A percentile compares a stretch with the other conserved stretches of the same genome.
phyloP scores from a whole-genome alignment of 1,139 yeast genomes.

The Taphrina sp. region DNA sequence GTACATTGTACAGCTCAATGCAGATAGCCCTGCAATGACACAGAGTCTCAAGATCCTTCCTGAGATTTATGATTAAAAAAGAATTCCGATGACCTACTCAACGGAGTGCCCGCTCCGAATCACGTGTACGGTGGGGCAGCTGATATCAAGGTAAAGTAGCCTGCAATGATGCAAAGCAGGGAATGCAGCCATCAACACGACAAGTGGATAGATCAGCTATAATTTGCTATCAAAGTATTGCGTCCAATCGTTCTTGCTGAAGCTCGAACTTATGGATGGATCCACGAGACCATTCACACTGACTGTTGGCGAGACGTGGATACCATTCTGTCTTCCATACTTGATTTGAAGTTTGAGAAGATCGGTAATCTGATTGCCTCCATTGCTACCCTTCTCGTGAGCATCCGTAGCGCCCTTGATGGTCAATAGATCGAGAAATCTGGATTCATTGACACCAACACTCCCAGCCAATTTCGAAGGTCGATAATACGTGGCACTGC shows the following conservation, averaged over 20 bases:
- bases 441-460: slow-evolving; percentile 42
- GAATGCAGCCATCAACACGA: too few species aligned
- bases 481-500: slow-evolving; percentile 58
- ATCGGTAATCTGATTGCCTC: slow-evolving; percentile 53
- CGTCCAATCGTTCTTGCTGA: slow-evolving; percentile 39
- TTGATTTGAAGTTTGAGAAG: slow-evolving; percentile 19
- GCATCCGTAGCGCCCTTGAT: slow-evolving; percentile 38
- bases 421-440: slow-evolving; percentile 42
- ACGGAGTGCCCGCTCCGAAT: too few species aligned
- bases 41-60: too few species aligned
- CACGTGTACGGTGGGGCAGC: too few species aligned
- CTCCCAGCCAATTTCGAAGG: slow-evolving; percentile 55
- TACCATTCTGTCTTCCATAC: slow-evolving; percentile 64
- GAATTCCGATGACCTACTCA: too few species aligned
- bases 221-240: slow-evolving; percentile 26
- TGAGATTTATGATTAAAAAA: too few species aligned
- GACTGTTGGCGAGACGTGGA: slow-evolving; percentile 85
- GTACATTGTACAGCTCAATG: too few species aligned
- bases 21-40: too few species aligned
- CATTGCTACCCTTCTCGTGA: slow-evolving; percentile 47
- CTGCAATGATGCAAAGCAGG: too few species aligned
- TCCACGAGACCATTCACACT: slow-evolving; percentile 63
- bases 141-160: too few species aligned
- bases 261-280: slow-evolving; percentile 36
- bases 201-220: too few species aligned